Percentiles rank a stretch among this genome's conserved stretches.
These are phyloP conservation scores for Rhizopus microsporus DNA, from an alignment of 371 early-diverging fungal species.

Conservation along the genomic window DNA sequence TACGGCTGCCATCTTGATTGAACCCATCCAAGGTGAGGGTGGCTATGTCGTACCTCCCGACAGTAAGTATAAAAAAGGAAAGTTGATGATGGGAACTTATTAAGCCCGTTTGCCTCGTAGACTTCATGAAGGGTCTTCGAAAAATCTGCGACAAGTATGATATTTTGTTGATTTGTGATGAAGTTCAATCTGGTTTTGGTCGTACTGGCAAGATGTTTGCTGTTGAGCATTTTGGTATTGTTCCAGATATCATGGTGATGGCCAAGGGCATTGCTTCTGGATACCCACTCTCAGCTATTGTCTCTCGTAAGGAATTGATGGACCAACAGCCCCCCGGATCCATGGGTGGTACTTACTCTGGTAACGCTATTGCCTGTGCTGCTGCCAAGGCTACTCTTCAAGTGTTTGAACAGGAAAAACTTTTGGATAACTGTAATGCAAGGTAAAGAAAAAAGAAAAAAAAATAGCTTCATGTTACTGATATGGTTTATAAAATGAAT, in stretches of 20 bases:
- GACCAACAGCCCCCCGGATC: slow-evolving; percentile 49
- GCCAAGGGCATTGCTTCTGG: slow-evolving; percentile 61
- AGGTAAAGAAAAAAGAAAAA: slow-evolving; percentile 16
- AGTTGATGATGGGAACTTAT: background rate
- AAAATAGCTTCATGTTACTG: background rate
- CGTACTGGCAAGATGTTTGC: slow-evolving; percentile 51
- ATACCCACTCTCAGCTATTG: slow-evolving; percentile 54
- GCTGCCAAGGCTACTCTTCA: slow-evolving; percentile 53
- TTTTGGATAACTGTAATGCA: slow-evolving; percentile 44
- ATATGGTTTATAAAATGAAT: background rate
- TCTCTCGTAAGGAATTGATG: slow-evolving; percentile 44
- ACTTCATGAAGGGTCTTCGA: slow-evolving; percentile 64
- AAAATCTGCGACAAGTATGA: slow-evolving; percentile 60
- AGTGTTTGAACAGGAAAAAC: slow-evolving; percentile 44
- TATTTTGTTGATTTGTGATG: slow-evolving; percentile 42
- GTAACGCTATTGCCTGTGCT: slow-evolving; percentile 54
- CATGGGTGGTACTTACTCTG: slow-evolving; percentile 58
- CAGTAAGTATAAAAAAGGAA: slow-evolving; percentile 27
- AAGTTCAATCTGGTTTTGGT: slow-evolving; percentile 46
- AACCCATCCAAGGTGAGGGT: slow-evolving; percentile 85
- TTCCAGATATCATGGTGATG: slow-evolving; percentile 58
- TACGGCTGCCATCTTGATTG: slow-evolving; percentile 78
- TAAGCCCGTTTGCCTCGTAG: slow-evolving; percentile 12
- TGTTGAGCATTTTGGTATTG: slow-evolving; percentile 43
- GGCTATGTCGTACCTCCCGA: slow-evolving; percentile 75